Evolutionary conservation across 2,329 filamentous ascomycete genomes (phyloP).

Genomic region (Fusarium sp.): DNA sequence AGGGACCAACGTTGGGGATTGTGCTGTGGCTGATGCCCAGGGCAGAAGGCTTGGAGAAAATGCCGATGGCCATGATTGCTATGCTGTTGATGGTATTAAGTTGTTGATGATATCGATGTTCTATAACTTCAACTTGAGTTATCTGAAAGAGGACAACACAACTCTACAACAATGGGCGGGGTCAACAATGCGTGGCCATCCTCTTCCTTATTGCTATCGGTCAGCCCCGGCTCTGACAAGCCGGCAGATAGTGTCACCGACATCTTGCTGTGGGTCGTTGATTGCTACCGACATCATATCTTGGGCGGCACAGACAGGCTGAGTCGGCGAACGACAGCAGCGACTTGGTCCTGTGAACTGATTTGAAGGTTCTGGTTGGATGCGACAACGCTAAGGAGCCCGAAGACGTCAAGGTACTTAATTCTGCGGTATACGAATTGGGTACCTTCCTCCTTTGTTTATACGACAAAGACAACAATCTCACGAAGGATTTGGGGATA

Average conservation of each 20-base stretch:
- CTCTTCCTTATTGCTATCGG: conserved; percentile 38
- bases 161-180: conserved; percentile 41
- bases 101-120: conserved; percentile 24
- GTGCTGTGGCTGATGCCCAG: conserved; percentile 27
- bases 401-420: conserved; percentile 23
- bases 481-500: background rate
- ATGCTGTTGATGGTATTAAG: conserved; percentile 21
- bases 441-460: conserved; percentile 7
- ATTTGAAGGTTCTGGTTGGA: conserved; percentile 44
- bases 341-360: conserved; percentile 42
- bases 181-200: conserved; percentile 32
- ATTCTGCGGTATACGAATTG: conserved; percentile 17
- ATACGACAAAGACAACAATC: background rate
- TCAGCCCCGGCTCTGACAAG: conserved; percentile 40
- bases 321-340: conserved; percentile 32
- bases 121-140: conserved; percentile 6
- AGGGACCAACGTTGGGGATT: conserved; percentile 38
- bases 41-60: conserved; percentile 43
- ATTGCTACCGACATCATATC: conserved; percentile 35
- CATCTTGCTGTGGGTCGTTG: conserved; percentile 42
- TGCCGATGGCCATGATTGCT: conserved; percentile 51
- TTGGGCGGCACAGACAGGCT: conserved; percentile 30
- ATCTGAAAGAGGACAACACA: conserved; percentile 40
- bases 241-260: conserved; percentile 48
- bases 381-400: conserved; percentile 39